Evolutionary conservation across 2,329 filamentous ascomycete species (phyloP).

Genomic region (Davidsoniella neocaledoniae): DNA sequence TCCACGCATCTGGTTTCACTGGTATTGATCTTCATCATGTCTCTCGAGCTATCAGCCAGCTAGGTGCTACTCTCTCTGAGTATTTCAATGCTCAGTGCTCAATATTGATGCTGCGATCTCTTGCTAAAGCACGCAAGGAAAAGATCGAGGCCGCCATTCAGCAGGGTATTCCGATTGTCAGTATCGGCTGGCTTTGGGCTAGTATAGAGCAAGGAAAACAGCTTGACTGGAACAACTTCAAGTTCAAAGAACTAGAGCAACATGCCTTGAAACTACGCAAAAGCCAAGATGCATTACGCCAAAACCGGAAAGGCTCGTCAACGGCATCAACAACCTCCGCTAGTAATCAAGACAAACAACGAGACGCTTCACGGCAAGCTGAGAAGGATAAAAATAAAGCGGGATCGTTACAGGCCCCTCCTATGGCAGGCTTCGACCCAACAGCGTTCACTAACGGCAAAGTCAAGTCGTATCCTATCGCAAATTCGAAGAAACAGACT

Average conservation of each 20-base stretch:
- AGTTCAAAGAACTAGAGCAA: conserved; percentile 13
- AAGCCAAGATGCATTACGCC: neutral
- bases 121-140: conserved; percentile 43
- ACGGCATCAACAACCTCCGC: no score
- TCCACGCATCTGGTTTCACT: conserved; percentile 70
- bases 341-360: no score
- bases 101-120: conserved; percentile 55
- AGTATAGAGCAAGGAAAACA: conserved; percentile 38
- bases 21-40: conserved; percentile 77
- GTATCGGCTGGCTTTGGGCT: conserved; percentile 68
- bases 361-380: no score
- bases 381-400: no score
- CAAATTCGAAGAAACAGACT: neutral
- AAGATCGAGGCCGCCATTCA: conserved; percentile 64
- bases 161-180: conserved; percentile 68
- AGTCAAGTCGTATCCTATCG: neutral
- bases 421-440: neutral
- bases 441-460: neutral
- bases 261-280: conserved; percentile 15
- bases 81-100: conserved; percentile 54
- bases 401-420: neutral
- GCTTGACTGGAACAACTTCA: neutral
- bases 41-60: conserved; percentile 54
- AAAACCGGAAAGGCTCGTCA: no score
- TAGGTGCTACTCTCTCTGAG: conserved; percentile 71